Conservation (phyloP, 495 filamentous ascomycete genomes). For the Aspergillus mulundensis region DNA sequence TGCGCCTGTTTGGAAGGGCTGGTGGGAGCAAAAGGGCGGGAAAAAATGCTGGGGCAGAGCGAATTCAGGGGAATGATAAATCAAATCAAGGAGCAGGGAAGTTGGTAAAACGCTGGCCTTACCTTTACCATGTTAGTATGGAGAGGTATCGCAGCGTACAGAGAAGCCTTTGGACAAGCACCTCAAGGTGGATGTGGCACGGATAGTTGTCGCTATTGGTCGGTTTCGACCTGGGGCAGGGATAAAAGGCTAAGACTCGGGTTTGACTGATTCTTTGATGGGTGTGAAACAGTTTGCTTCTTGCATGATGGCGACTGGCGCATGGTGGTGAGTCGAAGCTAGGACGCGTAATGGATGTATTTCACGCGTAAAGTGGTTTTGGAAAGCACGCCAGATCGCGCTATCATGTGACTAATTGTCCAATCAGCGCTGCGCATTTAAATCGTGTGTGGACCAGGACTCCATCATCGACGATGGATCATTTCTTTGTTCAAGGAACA, state of each 20-base stretch:
- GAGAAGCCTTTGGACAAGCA: not conserved
- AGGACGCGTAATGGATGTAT: constrained; percentile 35
- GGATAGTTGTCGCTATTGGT: not conserved
- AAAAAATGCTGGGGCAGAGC: not conserved
- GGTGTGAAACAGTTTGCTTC: not conserved
- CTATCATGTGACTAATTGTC: constrained; percentile 31
- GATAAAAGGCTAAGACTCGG: not conserved
- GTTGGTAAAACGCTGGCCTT: constrained; percentile 5
- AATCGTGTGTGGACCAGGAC: not conserved
- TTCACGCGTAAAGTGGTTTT: constrained; percentile 35
- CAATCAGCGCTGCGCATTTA: constrained; percentile 13
- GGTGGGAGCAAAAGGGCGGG: not conserved
- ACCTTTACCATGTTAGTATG: not conserved
- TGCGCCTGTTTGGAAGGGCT: not conserved
- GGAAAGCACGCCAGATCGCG: constrained; percentile 40
- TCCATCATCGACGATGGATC: not conserved
- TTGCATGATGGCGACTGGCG: not conserved
- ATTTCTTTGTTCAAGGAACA: constrained; percentile 4
- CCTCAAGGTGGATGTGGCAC: not conserved
- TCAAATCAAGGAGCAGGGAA: constrained; percentile 5
- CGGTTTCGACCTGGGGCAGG: not conserved
- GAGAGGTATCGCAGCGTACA: constrained; percentile 4
- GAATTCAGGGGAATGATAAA: constrained; percentile 1
- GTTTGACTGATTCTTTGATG: not conserved
- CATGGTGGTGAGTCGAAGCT: not conserved